A percentile compares a stretch with the other conserved stretches of the same genome.
These are phyloP conservation scores for Nepenthes gracilis DNA, from an alignment of 148 eudicot species.

Conservation along the genomic window DNA sequence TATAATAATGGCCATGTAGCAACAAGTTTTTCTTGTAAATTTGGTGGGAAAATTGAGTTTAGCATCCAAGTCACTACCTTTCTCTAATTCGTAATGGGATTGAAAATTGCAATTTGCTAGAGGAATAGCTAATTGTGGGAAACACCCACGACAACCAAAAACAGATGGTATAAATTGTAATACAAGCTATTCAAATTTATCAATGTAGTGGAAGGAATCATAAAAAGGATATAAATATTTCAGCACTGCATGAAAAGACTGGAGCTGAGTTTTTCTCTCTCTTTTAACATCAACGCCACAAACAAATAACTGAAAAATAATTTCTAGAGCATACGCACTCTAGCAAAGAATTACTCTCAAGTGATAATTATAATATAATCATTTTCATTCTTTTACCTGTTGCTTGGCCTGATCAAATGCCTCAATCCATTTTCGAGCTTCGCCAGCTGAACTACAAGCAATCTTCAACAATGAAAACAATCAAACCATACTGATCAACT, in stretches of 20 bases:
- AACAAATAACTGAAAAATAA: not conserved
- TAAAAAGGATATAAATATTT: not conserved
- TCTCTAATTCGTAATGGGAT: no score
- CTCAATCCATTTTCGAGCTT: slow-evolving; percentile 79
- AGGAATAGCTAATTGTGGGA: no score
- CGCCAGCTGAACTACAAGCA: slow-evolving; percentile 92
- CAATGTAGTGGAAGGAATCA: no score
- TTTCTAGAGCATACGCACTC: not conserved
- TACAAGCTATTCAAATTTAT: no score
- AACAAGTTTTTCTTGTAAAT: no score
- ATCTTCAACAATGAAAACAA: slow-evolving; percentile 50
- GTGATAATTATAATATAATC: not conserved
- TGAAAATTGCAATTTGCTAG: no score
- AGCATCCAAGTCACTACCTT: no score
- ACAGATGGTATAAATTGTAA: no score
- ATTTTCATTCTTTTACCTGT: slow-evolving; percentile 33
- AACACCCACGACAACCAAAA: no score
- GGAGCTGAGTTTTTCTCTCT: not conserved
- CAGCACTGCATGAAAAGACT: not conserved
- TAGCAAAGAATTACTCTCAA: not conserved
- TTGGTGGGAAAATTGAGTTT: no score
- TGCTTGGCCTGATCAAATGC: slow-evolving; percentile 94
- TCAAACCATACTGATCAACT: slow-evolving; percentile 2
- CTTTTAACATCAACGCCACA: not conserved
- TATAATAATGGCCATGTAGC: no score